phyloP scores from a whole-genome alignment of 2,329 filamentous ascomycete species.

The Aspergillus udagawae region DNA sequence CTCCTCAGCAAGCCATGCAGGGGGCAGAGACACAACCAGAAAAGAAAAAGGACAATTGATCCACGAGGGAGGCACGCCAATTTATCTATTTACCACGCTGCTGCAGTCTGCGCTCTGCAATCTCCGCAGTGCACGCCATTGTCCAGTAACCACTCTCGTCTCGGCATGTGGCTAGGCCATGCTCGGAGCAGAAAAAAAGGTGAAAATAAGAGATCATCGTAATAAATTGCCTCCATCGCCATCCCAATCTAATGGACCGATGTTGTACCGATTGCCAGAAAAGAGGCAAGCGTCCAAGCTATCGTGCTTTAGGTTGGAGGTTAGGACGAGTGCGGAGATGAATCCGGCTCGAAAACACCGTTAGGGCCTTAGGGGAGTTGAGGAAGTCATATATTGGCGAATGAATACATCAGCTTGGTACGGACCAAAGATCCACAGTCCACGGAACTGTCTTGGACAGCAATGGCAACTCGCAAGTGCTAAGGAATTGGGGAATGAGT shows the following conservation, averaged over 20 bases:
- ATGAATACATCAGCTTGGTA: neutral
- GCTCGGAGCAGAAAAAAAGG: neutral
- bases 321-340: constrained; percentile 1
- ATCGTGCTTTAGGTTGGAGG: neutral
- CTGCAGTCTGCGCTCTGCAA: too few species aligned
- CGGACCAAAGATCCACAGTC: neutral
- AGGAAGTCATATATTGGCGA: neutral
- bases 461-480: neutral
- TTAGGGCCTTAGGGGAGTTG: neutral
- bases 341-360: neutral
- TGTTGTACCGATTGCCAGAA: neutral
- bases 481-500: neutral
- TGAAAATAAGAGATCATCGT: neutral
- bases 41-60: neutral
- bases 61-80: neutral
- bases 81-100: neutral
- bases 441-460: neutral
- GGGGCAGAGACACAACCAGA: too few species aligned
- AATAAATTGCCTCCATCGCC: neutral
- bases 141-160: neutral
- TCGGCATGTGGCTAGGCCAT: neutral
- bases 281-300: neutral
- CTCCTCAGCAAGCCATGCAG: neutral
- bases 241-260: neutral
- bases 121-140: neutral